These are phyloP conservation scores for Stramenopiles sp. DNA, from an alignment of 352 stramenopile species.

Conservation along the genomic window DNA sequence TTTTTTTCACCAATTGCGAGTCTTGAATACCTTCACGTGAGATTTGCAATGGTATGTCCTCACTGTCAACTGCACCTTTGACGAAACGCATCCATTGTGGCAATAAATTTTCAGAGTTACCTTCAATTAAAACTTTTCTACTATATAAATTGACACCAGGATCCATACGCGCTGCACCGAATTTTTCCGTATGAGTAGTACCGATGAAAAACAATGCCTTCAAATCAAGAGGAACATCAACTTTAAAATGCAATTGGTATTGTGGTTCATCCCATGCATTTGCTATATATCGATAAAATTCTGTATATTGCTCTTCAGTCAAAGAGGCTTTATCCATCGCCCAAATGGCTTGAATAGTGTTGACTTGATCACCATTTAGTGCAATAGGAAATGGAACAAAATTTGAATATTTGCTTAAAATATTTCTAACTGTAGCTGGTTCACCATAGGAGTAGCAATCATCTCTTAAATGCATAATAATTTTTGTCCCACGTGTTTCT, in stretches of 20 bases:
- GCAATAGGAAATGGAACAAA: conserved; percentile 97
- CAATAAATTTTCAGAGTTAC: conserved; percentile 84
- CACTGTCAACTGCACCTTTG: conserved; percentile 66
- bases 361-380: conserved; percentile 86
- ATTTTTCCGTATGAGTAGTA: conserved; percentile 87
- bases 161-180: conserved; percentile 77
- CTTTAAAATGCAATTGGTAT: conserved; percentile 84
- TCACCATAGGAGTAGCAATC: conserved; percentile 81
- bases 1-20: conserved; percentile 79
- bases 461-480: conserved; percentile 92
- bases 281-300: conserved; percentile 91
- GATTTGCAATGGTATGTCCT: conserved; percentile 95
- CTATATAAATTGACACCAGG: conserved; percentile 91
- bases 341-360: conserved; percentile 96
- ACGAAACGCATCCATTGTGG: conserved; percentile 89
- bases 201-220: conserved; percentile 94
- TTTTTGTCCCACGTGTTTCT: conserved; percentile 63
- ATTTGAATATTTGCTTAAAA: conserved; percentile 98
- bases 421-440: conserved; percentile 67
- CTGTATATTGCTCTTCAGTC: conserved; percentile 82
- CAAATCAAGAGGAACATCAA: conserved; percentile 92
- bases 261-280: conserved; percentile 81
- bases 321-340: conserved; percentile 80
- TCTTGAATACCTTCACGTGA: conserved; percentile 98
- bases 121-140: conserved; percentile 96